These are phyloP conservation scores for Yamadazyma trypodendri DNA, from an alignment of 1,139 yeast species.

Conservation along the genomic window DNA sequence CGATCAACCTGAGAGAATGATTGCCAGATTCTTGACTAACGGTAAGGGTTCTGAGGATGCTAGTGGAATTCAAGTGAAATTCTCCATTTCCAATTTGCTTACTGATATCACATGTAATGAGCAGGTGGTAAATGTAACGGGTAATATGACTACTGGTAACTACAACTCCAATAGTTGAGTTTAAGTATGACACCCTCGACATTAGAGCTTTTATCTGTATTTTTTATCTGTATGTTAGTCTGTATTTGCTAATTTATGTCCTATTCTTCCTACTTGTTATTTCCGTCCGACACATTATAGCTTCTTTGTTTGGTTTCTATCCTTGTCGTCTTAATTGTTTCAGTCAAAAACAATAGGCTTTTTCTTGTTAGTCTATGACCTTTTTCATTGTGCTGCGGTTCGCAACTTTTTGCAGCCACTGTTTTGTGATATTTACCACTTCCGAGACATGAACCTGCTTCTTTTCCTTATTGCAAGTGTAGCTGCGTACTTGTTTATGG, in stretches of 20 bases:
- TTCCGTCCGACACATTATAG: no score
- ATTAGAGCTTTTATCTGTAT: no score
- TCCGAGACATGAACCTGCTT: background rate
- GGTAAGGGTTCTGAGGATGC: slow-evolving; percentile 63
- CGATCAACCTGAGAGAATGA: slow-evolving; percentile 45
- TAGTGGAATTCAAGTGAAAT: slow-evolving; percentile 69
- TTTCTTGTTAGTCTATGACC: no score
- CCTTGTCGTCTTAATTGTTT: no score
- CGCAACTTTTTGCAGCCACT: slow-evolving; percentile 1
- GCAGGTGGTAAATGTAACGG: slow-evolving; percentile 13
- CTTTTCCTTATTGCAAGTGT: background rate
- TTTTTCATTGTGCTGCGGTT: no score
- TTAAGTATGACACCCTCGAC: no score
- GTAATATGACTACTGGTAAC: slow-evolving; percentile 17
- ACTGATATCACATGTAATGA: slow-evolving; percentile 11
- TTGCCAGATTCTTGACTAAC: slow-evolving; percentile 70
- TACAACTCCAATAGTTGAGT: slow-evolving; percentile 13
- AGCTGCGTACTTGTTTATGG: background rate
- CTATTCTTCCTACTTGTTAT: no score
- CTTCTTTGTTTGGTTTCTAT: no score
- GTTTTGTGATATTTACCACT: background rate
- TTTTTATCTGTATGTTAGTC: no score
- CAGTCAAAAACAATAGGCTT: no score
- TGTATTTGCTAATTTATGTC: no score
- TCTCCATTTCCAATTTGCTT: slow-evolving; percentile 35